phyloP scores from a whole-genome alignment of 768 basidiomycete species.

The Lactarius tabidus region DNA sequence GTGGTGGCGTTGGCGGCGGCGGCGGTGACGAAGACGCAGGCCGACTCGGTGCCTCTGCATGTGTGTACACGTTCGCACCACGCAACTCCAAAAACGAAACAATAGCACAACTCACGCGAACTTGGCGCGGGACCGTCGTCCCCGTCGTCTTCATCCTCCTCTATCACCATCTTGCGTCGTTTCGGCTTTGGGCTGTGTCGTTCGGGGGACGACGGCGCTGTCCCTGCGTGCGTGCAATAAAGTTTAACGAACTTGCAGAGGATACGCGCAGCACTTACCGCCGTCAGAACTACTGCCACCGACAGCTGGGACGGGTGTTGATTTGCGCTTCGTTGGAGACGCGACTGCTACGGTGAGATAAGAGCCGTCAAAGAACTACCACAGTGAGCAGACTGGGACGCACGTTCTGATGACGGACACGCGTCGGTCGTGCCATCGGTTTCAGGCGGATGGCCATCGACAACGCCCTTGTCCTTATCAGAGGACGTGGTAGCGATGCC shows the following conservation, averaged over 20 bases:
- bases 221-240: not conserved
- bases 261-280: not conserved
- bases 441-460: not conserved
- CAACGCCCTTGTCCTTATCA: constrained; percentile 16
- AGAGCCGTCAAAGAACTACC: not conserved
- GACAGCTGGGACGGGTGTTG: not conserved
- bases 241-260: no score
- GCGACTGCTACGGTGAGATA: not conserved
- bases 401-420: constrained; percentile 10
- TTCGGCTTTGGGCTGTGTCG: constrained; percentile 38
- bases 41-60: constrained; percentile 17
- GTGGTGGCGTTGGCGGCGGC: not conserved
- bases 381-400: not conserved
- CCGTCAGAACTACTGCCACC: not conserved
- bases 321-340: constrained; percentile 18
- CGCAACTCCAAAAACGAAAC: not conserved
- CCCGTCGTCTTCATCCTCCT: constrained; percentile 46
- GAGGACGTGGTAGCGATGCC: constrained; percentile 28
- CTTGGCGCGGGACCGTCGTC: constrained; percentile 24
- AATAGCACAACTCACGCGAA: constrained; percentile 11
- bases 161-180: constrained; percentile 50
- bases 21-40: not conserved
- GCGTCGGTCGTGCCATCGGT: not conserved
- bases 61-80: not conserved
- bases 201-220: constrained; percentile 27